Evolutionary conservation across 1,139 yeast species (phyloP).

Genomic region (Yamadazyma songkhlaensis): DNA sequence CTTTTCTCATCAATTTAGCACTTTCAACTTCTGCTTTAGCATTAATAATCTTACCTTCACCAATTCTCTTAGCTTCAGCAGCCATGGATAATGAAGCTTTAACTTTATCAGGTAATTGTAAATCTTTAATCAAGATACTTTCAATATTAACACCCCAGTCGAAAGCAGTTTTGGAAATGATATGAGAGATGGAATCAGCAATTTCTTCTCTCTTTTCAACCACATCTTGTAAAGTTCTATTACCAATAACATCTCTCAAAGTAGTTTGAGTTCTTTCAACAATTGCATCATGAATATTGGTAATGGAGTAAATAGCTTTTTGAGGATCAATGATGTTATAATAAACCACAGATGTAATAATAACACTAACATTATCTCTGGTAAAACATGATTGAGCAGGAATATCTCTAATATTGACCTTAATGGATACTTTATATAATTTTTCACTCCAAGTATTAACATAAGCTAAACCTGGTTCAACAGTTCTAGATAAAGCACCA

Average conservation of each 20-base stretch:
- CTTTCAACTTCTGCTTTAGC: conserved; percentile 77
- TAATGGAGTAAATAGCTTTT: conserved; percentile 60
- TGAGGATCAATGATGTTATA: conserved; percentile 70
- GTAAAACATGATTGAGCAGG: conserved; percentile 71
- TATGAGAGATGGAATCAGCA: conserved; percentile 61
- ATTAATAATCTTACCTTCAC: conserved; percentile 74
- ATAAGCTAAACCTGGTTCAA: conserved; percentile 68
- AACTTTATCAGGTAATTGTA: conserved; percentile 55
- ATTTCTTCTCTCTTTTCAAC: conserved; percentile 75
- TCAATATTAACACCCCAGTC: conserved; percentile 77
- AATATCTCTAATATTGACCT: conserved; percentile 61
- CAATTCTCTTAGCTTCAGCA: conserved; percentile 73
- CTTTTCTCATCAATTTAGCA: conserved; percentile 76
- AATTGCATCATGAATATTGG: conserved; percentile 56
- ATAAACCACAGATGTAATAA: conserved; percentile 64
- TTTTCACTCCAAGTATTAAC: conserved; percentile 66
- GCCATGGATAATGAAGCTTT: conserved; percentile 69
- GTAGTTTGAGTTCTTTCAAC: conserved; percentile 74
- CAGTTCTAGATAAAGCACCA: conserved; percentile 65
- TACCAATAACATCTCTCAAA: conserved; percentile 69
- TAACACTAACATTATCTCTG: conserved; percentile 63
- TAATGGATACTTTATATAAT: conserved; percentile 51
- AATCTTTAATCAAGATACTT: conserved; percentile 67
- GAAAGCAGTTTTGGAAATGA: conserved; percentile 61
- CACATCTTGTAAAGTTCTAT: conserved; percentile 66